Evolutionary conservation across 805 yeast genomes (phyloP).

Genomic region (Yamadazyma akitaensis): DNA sequence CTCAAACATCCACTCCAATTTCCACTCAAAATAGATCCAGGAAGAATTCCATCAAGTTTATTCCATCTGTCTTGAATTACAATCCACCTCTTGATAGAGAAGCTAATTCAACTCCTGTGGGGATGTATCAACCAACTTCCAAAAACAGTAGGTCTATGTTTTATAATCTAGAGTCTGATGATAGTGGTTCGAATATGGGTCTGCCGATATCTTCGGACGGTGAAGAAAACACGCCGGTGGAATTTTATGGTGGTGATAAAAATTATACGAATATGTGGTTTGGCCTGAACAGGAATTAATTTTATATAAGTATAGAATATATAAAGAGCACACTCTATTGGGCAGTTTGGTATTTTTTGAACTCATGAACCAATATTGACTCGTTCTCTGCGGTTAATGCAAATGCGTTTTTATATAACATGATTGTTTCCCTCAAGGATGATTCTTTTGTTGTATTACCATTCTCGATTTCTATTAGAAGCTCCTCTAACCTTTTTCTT

Average conservation of each 20-base stretch:
- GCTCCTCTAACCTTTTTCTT: slow-evolving; percentile 69
- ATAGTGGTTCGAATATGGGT: slow-evolving; percentile 12
- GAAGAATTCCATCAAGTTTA: slow-evolving; percentile 30
- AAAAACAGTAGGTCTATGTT: slow-evolving; percentile 20
- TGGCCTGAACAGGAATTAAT: slow-evolving; percentile 27
- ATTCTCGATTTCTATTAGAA: slow-evolving; percentile 62
- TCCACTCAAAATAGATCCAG: slow-evolving; percentile 11
- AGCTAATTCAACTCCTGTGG: slow-evolving; percentile 12
- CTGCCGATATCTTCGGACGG: slow-evolving; percentile 13
- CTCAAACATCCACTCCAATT: not conserved
- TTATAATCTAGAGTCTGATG: slow-evolving; percentile 25
- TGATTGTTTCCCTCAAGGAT: slow-evolving; percentile 54
- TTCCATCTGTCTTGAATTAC: slow-evolving; percentile 16
- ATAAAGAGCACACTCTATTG: not conserved
- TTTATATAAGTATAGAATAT: not conserved
- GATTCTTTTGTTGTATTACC: slow-evolving; percentile 53
- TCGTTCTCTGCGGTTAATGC: slow-evolving; percentile 42
- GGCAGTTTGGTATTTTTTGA: slow-evolving; percentile 9
- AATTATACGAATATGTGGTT: slow-evolving; percentile 32
- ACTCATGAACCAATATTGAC: slow-evolving; percentile 20
- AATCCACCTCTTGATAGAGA: slow-evolving; percentile 15
- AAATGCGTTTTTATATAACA: slow-evolving; percentile 59
- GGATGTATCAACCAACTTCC: slow-evolving; percentile 5
- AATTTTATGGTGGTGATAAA: not conserved
- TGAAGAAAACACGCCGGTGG: slow-evolving; percentile 10